These are phyloP conservation scores for Thalassia testudinum DNA, from an alignment of 116 monocot species.

Conservation along the genomic window DNA sequence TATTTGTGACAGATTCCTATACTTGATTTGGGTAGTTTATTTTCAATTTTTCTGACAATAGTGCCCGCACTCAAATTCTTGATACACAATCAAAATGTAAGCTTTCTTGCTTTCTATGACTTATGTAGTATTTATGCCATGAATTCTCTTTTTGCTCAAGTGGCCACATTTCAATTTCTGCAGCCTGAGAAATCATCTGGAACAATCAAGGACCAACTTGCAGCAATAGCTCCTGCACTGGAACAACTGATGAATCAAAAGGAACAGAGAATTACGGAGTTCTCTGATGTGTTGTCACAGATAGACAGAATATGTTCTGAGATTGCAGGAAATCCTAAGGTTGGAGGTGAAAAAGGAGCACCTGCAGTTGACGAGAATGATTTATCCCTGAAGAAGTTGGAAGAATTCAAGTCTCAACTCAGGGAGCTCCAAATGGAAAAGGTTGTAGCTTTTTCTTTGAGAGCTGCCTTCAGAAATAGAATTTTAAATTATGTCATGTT, in stretches of 20 bases:
- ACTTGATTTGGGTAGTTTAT: too few relatives aligned
- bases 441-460: slow-evolving; percentile 23
- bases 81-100: too few relatives aligned
- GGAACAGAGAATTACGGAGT: slow-evolving; percentile 64
- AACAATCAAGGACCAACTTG: slow-evolving; percentile 86
- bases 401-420: slow-evolving; percentile 15
- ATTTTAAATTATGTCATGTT: neutral
- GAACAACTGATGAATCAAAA: slow-evolving; percentile 60
- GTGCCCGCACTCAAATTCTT: too few relatives aligned
- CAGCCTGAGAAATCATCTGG: slow-evolving; percentile 75
- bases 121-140: neutral
- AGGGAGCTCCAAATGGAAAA: slow-evolving; percentile 82
- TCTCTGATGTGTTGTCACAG: slow-evolving; percentile 58
- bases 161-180: neutral
- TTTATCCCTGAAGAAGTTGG: slow-evolving; percentile 26
- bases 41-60: too few relatives aligned
- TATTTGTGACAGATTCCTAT: too few relatives aligned
- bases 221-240: slow-evolving; percentile 59
- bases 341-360: slow-evolving; percentile 18
- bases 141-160: neutral
- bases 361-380: slow-evolving; percentile 61
- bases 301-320: slow-evolving; percentile 57
- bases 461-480: neutral
- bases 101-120: too few relatives aligned
- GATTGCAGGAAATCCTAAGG: slow-evolving; percentile 44